Evolutionary conservation across 1,139 yeast genomes (phyloP).

Genomic region (Candida dubliniensis): DNA sequence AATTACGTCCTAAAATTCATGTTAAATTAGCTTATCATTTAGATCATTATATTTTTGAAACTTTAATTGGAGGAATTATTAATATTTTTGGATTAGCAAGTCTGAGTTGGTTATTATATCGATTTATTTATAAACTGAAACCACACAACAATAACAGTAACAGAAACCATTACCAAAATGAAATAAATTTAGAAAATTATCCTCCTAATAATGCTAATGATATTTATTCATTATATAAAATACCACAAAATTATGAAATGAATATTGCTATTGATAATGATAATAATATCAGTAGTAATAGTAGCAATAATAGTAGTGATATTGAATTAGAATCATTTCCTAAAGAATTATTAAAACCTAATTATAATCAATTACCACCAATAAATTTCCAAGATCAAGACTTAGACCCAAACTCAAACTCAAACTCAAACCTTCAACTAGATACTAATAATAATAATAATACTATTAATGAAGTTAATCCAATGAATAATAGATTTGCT

Average conservation of each 20-base stretch:
- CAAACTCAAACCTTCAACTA: too few relatives aligned
- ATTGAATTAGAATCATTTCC: conserved; percentile 10
- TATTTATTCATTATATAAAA: conserved; percentile 2
- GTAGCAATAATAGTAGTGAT: conserved; percentile 2
- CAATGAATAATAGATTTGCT: not conserved
- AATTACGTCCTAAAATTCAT: conserved; percentile 55
- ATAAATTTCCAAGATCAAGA: conserved; percentile 10
- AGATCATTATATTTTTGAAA: conserved; percentile 39
- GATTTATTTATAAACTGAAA: conserved; percentile 5
- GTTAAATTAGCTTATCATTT: conserved; percentile 44
- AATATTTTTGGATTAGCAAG: conserved; percentile 15
- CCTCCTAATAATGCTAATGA: conserved; percentile 1
- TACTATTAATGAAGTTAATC: too few relatives aligned
- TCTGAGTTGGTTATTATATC: conserved; percentile 17
- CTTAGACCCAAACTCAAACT: not conserved
- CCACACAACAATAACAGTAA: not conserved
- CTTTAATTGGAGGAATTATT: conserved; percentile 16
- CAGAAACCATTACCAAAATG: not conserved
- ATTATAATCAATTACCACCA: conserved; percentile 1
- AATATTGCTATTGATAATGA: not conserved
- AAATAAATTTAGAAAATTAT: not conserved
- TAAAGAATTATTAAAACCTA: conserved; percentile 1
- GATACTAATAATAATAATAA: too few relatives aligned
- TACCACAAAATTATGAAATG: not conserved
- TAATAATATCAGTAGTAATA: not conserved